Evolutionary conservation across 73 alveolate species (phyloP), one percentile per base, ranked within the genome.

Genomic region (Blepharisma japonicum): DNA sequence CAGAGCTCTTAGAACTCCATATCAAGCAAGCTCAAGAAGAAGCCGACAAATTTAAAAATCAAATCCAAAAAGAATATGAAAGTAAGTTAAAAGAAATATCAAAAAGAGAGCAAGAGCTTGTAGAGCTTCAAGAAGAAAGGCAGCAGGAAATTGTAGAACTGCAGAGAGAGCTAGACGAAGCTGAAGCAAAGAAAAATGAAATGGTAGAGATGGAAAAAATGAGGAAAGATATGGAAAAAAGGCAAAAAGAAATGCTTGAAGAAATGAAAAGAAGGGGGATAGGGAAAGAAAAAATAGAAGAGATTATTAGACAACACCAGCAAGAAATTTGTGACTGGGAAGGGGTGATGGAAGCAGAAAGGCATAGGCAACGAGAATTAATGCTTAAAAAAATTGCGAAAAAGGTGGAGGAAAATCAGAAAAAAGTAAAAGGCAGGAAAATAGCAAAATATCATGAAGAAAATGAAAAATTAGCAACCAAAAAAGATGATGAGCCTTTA

Each of bases 261-360:
- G 72, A 56, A 56, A 56, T 56, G 72, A 56, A 38, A 56, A 56
- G 72, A 56, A 56, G 72, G 18, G 72, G 72, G 18, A 56, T 56
- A 14, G 18, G 45, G 18, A 8, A 8, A 7, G 72, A 56, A 56
- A 8, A 56, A 56, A 56, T 56, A 38, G 72, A 56, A 56, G 72
- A 56, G 42, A 56, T 56, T 8, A 56, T 56, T 56, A 56, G 18
- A 56, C 7, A 56, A 21, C 72, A 56, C 18, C 72, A 56, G 45
- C 72, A 56, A 20, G 72, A 56, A 56, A 56, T 56, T 8, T 7
- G 72, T 56, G 72, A 56, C 7, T 56, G 72, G 72, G 72, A 56
- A 56, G 72, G 45, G 6, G 72, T 20, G 6, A 56, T 56, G 72
- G 72, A 56, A 56, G 18, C 7, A 56, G 72, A 56, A 56, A 56